A percentile compares a stretch with the other conserved stretches of the same genome.
Evolutionary conservation across 495 filamentous ascomycete genomes (phyloP).

Genomic region (Endocarpon pusillum): DNA sequence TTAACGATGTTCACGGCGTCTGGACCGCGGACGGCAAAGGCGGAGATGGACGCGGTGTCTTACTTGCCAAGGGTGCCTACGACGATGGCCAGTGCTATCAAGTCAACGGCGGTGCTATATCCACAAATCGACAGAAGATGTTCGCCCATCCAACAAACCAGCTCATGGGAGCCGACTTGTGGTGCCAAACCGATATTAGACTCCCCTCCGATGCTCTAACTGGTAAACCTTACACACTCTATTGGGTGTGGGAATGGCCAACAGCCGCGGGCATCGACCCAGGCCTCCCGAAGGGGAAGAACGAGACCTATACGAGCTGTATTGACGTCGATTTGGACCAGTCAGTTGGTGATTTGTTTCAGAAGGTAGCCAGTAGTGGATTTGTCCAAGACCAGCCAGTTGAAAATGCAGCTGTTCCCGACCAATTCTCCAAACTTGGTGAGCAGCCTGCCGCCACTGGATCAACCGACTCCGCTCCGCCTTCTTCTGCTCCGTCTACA

Average conservation of each 20-base stretch:
- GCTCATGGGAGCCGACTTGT: slow-evolving; percentile 29
- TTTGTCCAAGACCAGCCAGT: slow-evolving; percentile 21
- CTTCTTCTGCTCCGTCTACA: too few species aligned
- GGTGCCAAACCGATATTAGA: slow-evolving; percentile 62
- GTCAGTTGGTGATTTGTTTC: slow-evolving; percentile 8
- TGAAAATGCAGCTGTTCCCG: slow-evolving; percentile 21
- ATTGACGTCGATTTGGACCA: slow-evolving; percentile 52
- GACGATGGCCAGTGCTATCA: slow-evolving; percentile 82
- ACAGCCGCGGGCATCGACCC: slow-evolving; percentile 27
- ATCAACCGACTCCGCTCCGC: too few species aligned
- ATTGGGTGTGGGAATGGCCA: slow-evolving; percentile 93
- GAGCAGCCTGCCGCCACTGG: too few species aligned
- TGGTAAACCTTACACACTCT: slow-evolving; percentile 49
- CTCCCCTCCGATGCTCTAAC: slow-evolving; percentile 39
- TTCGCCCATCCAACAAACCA: slow-evolving; percentile 19
- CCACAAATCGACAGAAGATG: slow-evolving; percentile 30
- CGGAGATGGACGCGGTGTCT: slow-evolving; percentile 52
- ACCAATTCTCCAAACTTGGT: slow-evolving; percentile 19
- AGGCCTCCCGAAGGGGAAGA: slow-evolving; percentile 31
- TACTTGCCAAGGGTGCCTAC: slow-evolving; percentile 56
- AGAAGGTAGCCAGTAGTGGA: slow-evolving; percentile 2
- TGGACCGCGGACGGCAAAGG: slow-evolving; percentile 68
- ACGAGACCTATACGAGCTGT: slow-evolving; percentile 68
- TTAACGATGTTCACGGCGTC: slow-evolving; percentile 47
- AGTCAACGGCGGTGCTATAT: slow-evolving; percentile 34